phyloP scores from a whole-genome alignment of 805 yeast species.

The Maudiozyma serrabonitensis region DNA sequence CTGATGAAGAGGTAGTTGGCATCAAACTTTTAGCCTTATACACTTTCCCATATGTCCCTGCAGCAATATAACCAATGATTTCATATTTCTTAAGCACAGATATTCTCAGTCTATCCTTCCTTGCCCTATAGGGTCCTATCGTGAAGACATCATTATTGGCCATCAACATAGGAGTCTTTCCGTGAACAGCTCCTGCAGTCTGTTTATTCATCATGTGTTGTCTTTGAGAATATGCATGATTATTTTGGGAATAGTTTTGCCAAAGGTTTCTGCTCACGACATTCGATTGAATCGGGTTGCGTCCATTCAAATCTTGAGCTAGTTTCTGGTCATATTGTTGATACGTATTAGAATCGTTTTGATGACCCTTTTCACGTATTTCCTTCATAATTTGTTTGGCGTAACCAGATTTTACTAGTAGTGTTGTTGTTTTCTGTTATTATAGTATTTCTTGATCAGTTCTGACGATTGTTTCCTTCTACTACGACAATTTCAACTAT shows the following conservation, averaged over 20 bases:
- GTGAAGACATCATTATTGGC: conserved; percentile 47
- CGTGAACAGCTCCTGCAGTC: conserved; percentile 14
- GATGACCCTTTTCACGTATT: background rate
- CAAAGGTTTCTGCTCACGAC: conserved; percentile 10
- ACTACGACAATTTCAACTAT: too few species aligned
- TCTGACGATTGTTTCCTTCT: too few species aligned
- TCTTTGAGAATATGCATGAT: conserved; percentile 2
- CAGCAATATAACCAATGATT: conserved; percentile 91
- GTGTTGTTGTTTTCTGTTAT: too few species aligned
- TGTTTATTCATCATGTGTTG: conserved; percentile 6
- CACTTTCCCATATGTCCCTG: conserved; percentile 97
- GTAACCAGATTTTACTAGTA: too few species aligned
- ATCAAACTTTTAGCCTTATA: conserved; percentile 60
- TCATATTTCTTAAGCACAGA: conserved; percentile 80
- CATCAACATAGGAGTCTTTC: conserved; percentile 39
- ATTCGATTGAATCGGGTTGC: conserved; percentile 8
- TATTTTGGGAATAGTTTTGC: conserved; percentile 9
- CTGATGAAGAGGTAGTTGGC: background rate
- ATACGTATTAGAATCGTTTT: background rate
- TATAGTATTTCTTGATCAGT: too few species aligned
- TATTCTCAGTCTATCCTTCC: conserved; percentile 56
- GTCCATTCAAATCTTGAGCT: conserved; percentile 2
- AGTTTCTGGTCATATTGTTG: background rate
- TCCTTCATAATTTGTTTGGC: background rate
- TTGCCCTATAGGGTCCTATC: conserved; percentile 46